Evolutionary conservation across 2,329 filamentous ascomycete genomes (phyloP).

Genomic region (Ophiostoma novo-ulmi): DNA sequence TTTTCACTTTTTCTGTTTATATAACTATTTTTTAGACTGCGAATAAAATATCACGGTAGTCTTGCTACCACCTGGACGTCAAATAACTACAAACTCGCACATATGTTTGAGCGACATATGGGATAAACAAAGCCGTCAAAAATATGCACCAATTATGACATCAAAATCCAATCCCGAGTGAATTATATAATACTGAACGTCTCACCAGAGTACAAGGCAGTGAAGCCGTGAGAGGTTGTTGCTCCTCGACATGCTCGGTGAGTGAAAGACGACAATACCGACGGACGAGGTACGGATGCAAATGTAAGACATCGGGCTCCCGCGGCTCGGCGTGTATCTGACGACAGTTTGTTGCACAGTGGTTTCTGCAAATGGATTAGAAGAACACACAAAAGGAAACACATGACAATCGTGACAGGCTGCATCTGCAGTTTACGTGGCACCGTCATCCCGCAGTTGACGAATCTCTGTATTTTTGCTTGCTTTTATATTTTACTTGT

Average conservation of each 20-base stretch:
- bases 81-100: too few species aligned
- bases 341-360: not conserved
- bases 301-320: not conserved
- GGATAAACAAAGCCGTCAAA: too few species aligned
- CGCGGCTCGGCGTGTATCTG: not conserved
- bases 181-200: not conserved
- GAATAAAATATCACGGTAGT: not conserved
- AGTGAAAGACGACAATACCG: not conserved
- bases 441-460: not conserved
- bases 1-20: not conserved
- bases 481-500: not conserved
- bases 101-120: not conserved
- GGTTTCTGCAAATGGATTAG: not conserved
- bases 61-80: not conserved
- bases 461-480: not conserved
- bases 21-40: not conserved
- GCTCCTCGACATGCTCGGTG: not conserved
- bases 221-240: not conserved
- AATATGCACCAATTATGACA: too few species aligned
- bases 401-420: not conserved
- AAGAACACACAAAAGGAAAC: not conserved
- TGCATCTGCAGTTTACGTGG: not conserved
- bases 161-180: too few species aligned
- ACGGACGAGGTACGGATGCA: not conserved
- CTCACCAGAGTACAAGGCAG: slow-evolving; percentile 3